Conservation (phyloP, 148 eudicot species). For the Cornus florida region DNA sequence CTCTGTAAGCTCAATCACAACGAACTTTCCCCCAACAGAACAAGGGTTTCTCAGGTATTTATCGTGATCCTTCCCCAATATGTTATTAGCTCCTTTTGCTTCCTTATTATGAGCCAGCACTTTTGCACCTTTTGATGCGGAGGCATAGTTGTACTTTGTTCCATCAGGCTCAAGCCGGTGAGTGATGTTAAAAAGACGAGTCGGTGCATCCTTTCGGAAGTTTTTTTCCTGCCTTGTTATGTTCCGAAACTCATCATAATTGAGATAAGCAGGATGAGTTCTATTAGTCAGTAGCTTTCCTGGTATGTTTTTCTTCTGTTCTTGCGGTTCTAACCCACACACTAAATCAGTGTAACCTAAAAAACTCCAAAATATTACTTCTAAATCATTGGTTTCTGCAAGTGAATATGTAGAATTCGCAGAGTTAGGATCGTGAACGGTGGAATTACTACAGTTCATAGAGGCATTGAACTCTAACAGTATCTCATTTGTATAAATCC, state of each 20-base stretch:
- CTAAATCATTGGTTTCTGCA: constrained; percentile 35
- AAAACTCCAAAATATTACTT: constrained; percentile 39
- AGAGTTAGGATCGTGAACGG: constrained; percentile 20
- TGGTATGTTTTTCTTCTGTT: constrained; percentile 22
- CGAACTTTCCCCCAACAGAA: constrained; percentile 70
- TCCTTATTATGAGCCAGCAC: constrained; percentile 90
- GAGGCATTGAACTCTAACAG: constrained; percentile 47
- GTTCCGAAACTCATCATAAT: constrained; percentile 50
- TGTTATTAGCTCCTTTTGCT: constrained; percentile 82
- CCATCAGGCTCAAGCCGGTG: constrained; percentile 94
- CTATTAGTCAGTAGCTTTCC: constrained; percentile 40
- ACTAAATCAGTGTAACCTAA: constrained; percentile 49
- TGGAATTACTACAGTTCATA: constrained; percentile 25
- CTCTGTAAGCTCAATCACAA: constrained; percentile 79
- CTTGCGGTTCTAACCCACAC: constrained; percentile 38
- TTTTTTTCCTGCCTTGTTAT: constrained; percentile 42
- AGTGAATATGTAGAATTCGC: constrained; percentile 28
- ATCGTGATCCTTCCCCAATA: constrained; percentile 88
- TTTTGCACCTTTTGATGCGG: constrained; percentile 87
- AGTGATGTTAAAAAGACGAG: constrained; percentile 50
- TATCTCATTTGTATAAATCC: constrained; percentile 27
- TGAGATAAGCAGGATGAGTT: constrained; percentile 38
- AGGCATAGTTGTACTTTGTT: constrained; percentile 83
- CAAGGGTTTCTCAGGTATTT: constrained; percentile 91
- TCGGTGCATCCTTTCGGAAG: constrained; percentile 23